phyloP scores from a whole-genome alignment of 805 yeast genomes.

The Ogataea zsoltii region DNA sequence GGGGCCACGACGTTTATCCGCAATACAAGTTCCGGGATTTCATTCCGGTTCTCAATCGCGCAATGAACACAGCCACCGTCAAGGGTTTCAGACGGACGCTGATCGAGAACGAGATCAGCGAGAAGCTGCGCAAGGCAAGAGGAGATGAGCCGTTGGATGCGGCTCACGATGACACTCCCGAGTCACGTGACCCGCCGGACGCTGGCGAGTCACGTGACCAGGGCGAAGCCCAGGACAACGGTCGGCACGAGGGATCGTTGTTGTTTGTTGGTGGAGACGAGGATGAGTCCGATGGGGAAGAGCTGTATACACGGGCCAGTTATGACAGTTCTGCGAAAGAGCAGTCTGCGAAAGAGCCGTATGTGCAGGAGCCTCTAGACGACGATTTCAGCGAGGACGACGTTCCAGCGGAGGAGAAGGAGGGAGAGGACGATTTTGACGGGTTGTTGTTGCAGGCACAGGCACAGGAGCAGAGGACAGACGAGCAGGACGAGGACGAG shows the following conservation, averaged over 20 bases:
- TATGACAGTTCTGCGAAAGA: too few relatives aligned
- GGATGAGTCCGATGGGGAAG: constrained; percentile 21
- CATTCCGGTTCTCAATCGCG: constrained; percentile 49
- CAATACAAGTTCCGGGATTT: constrained; percentile 78
- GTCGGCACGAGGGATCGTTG: constrained; percentile 8
- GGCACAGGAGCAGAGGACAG: constrained; percentile 4
- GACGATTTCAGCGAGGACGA: constrained; percentile 9
- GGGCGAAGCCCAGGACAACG: neutral
- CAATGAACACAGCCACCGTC: constrained; percentile 45
- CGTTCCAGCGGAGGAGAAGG: constrained; percentile 9
- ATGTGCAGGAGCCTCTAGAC: too few relatives aligned
- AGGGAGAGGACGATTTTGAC: constrained; percentile 20
- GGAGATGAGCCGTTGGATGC: constrained; percentile 2
- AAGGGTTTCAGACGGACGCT: constrained; percentile 42
- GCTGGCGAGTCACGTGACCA: neutral
- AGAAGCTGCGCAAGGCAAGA: constrained; percentile 2
- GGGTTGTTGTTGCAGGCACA: constrained; percentile 11
- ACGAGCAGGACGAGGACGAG: constrained; percentile 46
- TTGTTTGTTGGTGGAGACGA: constrained; percentile 17
- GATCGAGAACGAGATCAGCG: constrained; percentile 39
- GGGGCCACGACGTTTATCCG: constrained; percentile 79
- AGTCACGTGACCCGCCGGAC: neutral
- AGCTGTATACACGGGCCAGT: constrained; percentile 15
- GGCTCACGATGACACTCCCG: too few relatives aligned
- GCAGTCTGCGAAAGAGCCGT: too few relatives aligned